Evolutionary conservation across 495 filamentous ascomycete species (phyloP).

Genomic region (Parathielavia hyrcaniae): DNA sequence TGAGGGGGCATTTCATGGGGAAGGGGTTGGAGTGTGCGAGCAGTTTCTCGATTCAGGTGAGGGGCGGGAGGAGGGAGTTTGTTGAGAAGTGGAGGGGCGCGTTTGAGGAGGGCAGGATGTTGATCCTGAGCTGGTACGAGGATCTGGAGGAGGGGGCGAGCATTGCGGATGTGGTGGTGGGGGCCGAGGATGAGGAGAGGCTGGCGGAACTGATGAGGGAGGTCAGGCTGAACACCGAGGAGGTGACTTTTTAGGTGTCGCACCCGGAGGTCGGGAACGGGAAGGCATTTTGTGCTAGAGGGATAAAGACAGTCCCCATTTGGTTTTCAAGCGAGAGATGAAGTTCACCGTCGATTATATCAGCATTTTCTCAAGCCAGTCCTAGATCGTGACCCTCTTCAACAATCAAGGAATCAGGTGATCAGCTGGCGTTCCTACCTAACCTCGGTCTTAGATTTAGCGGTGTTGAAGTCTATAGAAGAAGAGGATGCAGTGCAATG

Average conservation of each 20-base stretch:
- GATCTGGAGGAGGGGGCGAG: conserved; percentile 18
- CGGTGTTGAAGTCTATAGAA: no score
- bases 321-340: no score
- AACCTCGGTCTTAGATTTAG: no score
- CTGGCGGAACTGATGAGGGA: conserved; percentile 20
- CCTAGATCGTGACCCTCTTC: no score
- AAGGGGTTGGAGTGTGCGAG: conserved; percentile 25
- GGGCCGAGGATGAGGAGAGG: conserved; percentile 21
- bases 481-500: no score
- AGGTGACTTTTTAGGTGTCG: conserved; percentile 28
- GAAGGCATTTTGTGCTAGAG: no score
- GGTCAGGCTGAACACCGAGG: conserved; percentile 23
- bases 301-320: no score
- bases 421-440: no score
- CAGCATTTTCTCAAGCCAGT: no score
- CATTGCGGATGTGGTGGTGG: conserved; percentile 29
- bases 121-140: conserved; percentile 31
- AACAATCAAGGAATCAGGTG: no score
- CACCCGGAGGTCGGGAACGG: no score
- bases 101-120: conserved; percentile 24
- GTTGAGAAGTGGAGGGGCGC: conserved; percentile 19
- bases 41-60: conserved; percentile 21
- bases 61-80: conserved; percentile 19
- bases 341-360: no score
- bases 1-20: conserved; percentile 23